phyloP scores from a whole-genome alignment of 2,329 filamentous ascomycete species.

The Remersonia thermophila region DNA sequence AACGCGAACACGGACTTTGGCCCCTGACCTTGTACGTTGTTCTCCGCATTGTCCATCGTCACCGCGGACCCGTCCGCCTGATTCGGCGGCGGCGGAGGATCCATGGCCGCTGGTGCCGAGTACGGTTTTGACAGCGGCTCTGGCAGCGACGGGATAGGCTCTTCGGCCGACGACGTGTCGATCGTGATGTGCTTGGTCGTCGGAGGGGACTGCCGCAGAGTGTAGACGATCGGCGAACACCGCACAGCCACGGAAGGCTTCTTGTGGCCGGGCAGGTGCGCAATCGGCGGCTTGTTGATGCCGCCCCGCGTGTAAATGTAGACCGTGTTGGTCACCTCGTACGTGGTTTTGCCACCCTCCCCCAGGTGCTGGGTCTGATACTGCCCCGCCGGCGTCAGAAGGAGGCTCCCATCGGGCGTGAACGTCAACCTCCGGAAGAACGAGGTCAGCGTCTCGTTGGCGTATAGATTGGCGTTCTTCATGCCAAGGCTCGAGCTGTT shows the following conservation, averaged over 20 bases:
- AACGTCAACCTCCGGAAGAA: conserved; percentile 94
- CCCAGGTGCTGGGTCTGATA: conserved; percentile 68
- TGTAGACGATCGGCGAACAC: conserved; percentile 85
- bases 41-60: conserved; percentile 40
- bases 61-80: conserved; percentile 38
- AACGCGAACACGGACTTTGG: conserved; percentile 66
- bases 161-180: conserved; percentile 80
- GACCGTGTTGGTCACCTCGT: conserved; percentile 91
- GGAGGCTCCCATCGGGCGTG: conserved; percentile 83
- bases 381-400: conserved; percentile 90
- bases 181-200: conserved; percentile 83
- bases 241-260: conserved; percentile 94
- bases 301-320: conserved; percentile 96
- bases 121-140: conserved; percentile 62
- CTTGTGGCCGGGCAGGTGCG: conserved; percentile 91
- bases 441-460: conserved; percentile 91
- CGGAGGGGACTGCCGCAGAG: conserved; percentile 54
- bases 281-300: conserved; percentile 91
- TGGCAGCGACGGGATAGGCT: conserved; percentile 69
- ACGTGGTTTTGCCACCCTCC: conserved; percentile 59
- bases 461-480: conserved; percentile 82
- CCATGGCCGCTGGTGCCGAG: conserved; percentile 55
- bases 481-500: conserved; percentile 47
- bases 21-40: conserved; percentile 39
- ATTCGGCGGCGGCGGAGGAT: conserved; percentile 57